Evolutionary conservation across 306 rosid genomes (phyloP), one percentile per base, ranked within the genome.

Genomic region (Hylodesmum podocarpum): DNA sequence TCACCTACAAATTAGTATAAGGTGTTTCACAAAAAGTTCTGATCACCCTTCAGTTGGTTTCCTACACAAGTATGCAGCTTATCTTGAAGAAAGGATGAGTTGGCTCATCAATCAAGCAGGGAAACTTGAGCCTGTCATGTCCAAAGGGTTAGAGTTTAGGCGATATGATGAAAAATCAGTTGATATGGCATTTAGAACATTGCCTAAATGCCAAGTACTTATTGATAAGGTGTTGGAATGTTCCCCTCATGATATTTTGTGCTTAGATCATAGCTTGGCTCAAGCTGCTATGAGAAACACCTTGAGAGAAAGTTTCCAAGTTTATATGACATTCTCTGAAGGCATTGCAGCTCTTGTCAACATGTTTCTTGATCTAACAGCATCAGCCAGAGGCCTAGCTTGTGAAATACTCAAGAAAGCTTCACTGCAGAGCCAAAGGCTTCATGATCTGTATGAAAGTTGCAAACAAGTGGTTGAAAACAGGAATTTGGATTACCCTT

Each of bases 101-200:
- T 88, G 92, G 92, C 70, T 77, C 12, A 86, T 88, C 24, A 88
- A 88, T 74, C 92, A 86, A 84, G 92, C 89, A 14, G 92, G 92
- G 25, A 88, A 82, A 67, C 92, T 88, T 29, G 88, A 88, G 21
- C 92, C 89, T 18, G 53, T 66, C 4, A 61, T 84, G 85, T 81
- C 88, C 8, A 80, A 81, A 73, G 86, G 88, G 22, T 65, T 81
- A 49, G 87, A 83, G 19, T 87, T 82, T 59, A 24, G 88, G 16
- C 64, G 88, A 39, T 88, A 88, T 13, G 85, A 86, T 68, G 92
- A 88, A 18, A 88, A 81, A 62, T 81, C 82, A 21, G 43, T 88
- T 47, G 87, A 88, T 39, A 79, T 88, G 87, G 87, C 86, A 8
- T 88, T 84, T 41, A 72, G 89, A 27, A 84, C 65, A 43, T 73